Conservation (phyloP, 805 yeast genomes). For the Metschnikowia noctiluminum region DNA sequence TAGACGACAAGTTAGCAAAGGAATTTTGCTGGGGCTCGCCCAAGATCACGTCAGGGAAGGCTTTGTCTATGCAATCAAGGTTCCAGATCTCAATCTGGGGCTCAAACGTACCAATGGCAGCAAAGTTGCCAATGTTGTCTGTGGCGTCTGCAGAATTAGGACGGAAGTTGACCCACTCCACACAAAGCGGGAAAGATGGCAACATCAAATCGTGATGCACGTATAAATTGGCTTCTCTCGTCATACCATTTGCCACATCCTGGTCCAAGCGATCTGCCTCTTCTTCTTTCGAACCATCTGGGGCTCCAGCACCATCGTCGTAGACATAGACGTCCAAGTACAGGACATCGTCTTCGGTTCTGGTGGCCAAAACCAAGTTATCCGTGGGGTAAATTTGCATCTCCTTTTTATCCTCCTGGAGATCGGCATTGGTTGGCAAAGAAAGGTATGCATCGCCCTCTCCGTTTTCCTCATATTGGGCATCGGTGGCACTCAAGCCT, state of each 20-base stretch:
- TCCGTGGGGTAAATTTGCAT: conserved; percentile 86
- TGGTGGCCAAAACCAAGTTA: conserved; percentile 81
- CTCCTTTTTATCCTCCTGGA: conserved; percentile 76
- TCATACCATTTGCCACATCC: conserved; percentile 70
- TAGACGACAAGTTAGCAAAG: conserved; percentile 35
- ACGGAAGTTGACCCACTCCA: conserved; percentile 86
- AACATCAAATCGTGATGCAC: conserved; percentile 96
- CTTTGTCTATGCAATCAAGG: conserved; percentile 85
- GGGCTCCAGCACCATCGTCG: conserved; percentile 90
- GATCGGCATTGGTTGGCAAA: conserved; percentile 61
- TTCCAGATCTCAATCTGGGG: conserved; percentile 98
- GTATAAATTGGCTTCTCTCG: conserved; percentile 73
- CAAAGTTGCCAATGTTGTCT: conserved; percentile 75
- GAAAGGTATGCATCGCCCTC: conserved; percentile 57
- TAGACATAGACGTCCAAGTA: conserved; percentile 90
- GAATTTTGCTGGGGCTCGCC: conserved; percentile 64
- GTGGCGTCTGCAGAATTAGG: conserved; percentile 39
- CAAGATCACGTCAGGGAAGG: conserved; percentile 88
- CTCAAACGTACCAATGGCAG: conserved; percentile 95
- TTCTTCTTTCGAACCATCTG: conserved; percentile 60
- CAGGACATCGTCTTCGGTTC: conserved; percentile 95
- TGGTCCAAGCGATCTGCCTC: conserved; percentile 66
- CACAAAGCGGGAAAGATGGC: conserved; percentile 94
- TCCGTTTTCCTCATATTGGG: conserved; percentile 43
- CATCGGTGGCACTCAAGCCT: conserved; percentile 59